phyloP scores from a whole-genome alignment of 805 yeast species.

The Wickerhamomyces xylosicus region DNA sequence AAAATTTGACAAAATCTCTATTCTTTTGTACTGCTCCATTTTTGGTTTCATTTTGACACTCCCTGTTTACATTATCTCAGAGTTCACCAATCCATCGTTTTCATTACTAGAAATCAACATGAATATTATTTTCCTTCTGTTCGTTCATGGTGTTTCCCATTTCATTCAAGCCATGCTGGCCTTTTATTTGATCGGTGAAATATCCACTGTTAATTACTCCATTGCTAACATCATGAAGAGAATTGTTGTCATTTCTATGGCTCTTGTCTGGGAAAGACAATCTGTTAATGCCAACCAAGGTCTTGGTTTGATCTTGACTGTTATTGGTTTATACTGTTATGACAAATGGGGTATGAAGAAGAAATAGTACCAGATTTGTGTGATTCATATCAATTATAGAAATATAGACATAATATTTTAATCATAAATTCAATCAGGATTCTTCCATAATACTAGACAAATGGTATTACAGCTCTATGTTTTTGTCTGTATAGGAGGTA shows the following conservation, averaged over 20 bases:
- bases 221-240: constrained; percentile 71
- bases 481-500: too few relatives aligned
- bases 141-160: constrained; percentile 60
- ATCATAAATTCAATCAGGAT: too few relatives aligned
- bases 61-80: constrained; percentile 56
- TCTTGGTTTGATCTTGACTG: constrained; percentile 44
- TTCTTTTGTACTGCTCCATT: constrained; percentile 59
- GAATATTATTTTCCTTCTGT: constrained; percentile 26
- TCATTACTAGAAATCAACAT: constrained; percentile 21
- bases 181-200: constrained; percentile 61
- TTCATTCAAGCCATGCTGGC: constrained; percentile 67
- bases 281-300: constrained; percentile 30
- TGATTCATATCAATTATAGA: too few relatives aligned
- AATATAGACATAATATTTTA: too few relatives aligned
- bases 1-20: constrained; percentile 64
- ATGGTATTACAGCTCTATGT: too few relatives aligned
- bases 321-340: constrained; percentile 56
- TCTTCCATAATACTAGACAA: too few relatives aligned
- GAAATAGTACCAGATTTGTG: constrained; percentile 2
- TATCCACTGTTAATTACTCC: constrained; percentile 70
- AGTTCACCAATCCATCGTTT: constrained; percentile 24
- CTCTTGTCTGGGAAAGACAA: constrained; percentile 54
- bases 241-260: constrained; percentile 57
- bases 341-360: constrained; percentile 51
- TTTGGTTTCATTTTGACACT: constrained; percentile 59